A percentile compares a stretch with the other conserved stretches of the same genome.
These are phyloP conservation scores for Perilla frutescens DNA, from an alignment of 257 asterid genomes.

Conservation along the genomic window DNA sequence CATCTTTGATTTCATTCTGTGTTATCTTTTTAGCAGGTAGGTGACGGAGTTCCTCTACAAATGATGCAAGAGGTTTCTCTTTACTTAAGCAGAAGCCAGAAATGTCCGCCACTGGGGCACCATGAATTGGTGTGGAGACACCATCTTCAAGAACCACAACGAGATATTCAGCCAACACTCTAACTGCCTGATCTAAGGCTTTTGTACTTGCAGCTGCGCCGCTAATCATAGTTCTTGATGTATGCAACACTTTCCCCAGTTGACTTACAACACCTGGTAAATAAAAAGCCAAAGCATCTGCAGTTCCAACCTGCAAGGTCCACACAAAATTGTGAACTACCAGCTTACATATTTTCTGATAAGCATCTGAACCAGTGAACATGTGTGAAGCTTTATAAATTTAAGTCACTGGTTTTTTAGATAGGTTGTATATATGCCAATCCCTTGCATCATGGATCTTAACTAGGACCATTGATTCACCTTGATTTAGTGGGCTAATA, in stretches of 20 bases:
- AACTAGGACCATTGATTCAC: not conserved
- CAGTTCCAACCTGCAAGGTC: constrained; percentile 83
- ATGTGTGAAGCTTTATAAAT: not conserved
- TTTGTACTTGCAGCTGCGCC: constrained; percentile 93
- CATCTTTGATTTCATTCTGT: constrained; percentile 36
- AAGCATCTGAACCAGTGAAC: not conserved
- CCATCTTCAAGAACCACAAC: constrained; percentile 70
- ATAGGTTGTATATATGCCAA: not conserved
- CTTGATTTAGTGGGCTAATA: not conserved
- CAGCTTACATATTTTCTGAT: not conserved
- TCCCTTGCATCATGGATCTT: not conserved
- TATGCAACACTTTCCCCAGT: constrained; percentile 81
- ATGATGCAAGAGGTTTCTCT: constrained; percentile 61
- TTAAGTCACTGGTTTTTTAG: not conserved
- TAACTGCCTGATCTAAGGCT: constrained; percentile 78
- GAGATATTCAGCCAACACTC: constrained; percentile 78
- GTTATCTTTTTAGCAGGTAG: constrained; percentile 55
- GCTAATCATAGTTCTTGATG: constrained; percentile 80
- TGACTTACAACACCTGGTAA: constrained; percentile 96
- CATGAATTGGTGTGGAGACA: constrained; percentile 43
- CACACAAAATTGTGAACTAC: constrained; percentile 26
- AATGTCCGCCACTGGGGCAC: constrained; percentile 37
- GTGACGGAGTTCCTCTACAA: constrained; percentile 78
- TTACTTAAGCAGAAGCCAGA: constrained; percentile 39
- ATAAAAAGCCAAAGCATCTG: constrained; percentile 94